phyloP scores from a whole-genome alignment of 805 yeast genomes.

The Kluyveromyces aestuarii region DNA sequence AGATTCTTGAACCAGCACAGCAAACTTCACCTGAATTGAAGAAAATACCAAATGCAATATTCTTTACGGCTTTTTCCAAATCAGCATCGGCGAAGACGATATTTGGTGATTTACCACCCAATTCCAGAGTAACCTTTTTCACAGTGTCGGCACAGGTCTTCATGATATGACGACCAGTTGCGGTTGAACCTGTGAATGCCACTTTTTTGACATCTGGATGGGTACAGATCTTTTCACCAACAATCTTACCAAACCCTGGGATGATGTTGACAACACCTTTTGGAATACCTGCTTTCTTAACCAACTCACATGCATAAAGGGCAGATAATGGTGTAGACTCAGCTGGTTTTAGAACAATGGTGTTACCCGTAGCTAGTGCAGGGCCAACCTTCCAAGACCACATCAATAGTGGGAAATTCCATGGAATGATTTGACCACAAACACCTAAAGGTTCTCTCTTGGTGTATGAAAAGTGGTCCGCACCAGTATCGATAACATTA shows the following conservation, averaged over 20 bases:
- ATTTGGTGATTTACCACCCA: conserved; percentile 88
- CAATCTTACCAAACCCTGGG: conserved; percentile 70
- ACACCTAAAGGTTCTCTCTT: conserved; percentile 82
- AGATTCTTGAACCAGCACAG: conserved; percentile 85
- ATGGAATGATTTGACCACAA: conserved; percentile 82
- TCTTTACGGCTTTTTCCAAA: conserved; percentile 52
- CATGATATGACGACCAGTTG: conserved; percentile 69
- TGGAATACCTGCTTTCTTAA: conserved; percentile 73
- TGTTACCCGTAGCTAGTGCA: conserved; percentile 77
- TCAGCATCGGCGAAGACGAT: conserved; percentile 74
- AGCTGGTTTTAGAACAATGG: conserved; percentile 78
- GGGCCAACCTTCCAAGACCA: conserved; percentile 86
- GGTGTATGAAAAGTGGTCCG: conserved; percentile 53
- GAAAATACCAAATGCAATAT: conserved; percentile 66
- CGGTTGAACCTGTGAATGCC: conserved; percentile 86
- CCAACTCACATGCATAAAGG: conserved; percentile 52
- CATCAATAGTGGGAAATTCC: conserved; percentile 90
- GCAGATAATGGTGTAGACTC: conserved; percentile 84
- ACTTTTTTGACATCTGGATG: conserved; percentile 68
- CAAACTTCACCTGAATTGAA: conserved; percentile 91
- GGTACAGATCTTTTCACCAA: conserved; percentile 61
- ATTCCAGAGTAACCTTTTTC: conserved; percentile 75
- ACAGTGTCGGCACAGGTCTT: conserved; percentile 60
- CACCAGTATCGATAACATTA: conserved; percentile 49
- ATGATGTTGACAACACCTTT: conserved; percentile 73